Evolutionary conservation across 208 protist genomes (phyloP), one percentile per base, ranked within the genome.

Genomic region (Leishmania major): DNA sequence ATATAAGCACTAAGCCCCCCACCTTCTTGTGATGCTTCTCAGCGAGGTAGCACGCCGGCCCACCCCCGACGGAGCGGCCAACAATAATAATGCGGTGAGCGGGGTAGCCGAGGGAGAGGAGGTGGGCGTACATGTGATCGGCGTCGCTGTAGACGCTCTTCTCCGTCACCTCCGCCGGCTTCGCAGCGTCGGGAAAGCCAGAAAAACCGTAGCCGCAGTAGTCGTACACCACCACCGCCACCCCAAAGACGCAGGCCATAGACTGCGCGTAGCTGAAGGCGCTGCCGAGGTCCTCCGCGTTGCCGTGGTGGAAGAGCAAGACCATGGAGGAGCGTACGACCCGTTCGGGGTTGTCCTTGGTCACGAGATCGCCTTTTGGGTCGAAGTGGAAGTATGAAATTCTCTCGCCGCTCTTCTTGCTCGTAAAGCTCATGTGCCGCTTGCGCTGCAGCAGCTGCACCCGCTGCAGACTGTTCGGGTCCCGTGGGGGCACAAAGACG

Each of bases 201-300:
- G 93, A 96, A 77, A 92, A 86, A 37, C 93, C 93, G 82, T 95
- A 96, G 22, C 93, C 93, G 70, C 91, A 91, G 85, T 96, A 96
- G 86, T 96, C 93, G 79, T 94, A 96, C 35, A 64, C 88, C 28
- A 96, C 67, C 37, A 96, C 87, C 31, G 85, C 78, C 1, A 91
- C 53, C 0, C 79, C 73, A 22, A 95, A 77, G 0, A 69, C 69
- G 53, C 78, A 28, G 5, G 78, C 70, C n/a, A 95, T 51, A 51
- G 74, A 88, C 60, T 75, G 28, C 10, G 91, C 78, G 43, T 86
- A 78, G 35, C 74, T 49, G 66, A 87, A 86, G 75, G 87, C 89
- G 45, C 60, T 78, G 40, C 89, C 87, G 35, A 96, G 79, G 67
- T 95, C 86, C 62, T 96, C 91, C 37, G 91, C 91, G 77, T 96